phyloP scores from a whole-genome alignment of 495 filamentous ascomycete species.

The Penicillium roqueforti region DNA sequence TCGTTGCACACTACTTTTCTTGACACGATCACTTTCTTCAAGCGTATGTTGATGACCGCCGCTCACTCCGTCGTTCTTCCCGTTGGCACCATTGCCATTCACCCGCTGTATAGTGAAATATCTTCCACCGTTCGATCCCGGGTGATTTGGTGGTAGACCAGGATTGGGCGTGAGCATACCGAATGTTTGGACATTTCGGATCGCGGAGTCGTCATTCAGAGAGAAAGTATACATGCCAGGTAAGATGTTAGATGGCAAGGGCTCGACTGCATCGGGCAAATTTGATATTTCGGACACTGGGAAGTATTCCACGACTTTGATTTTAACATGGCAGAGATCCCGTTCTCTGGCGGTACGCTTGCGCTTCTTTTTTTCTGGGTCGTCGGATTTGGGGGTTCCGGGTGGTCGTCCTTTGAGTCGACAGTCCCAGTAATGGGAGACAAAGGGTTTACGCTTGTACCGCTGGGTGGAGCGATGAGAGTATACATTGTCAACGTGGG shows the following conservation, averaged over 20 bases:
- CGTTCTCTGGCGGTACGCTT: slow-evolving; percentile 73
- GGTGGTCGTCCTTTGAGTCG: slow-evolving; percentile 80
- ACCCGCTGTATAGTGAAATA: slow-evolving; percentile 74
- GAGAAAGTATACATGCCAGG: slow-evolving; percentile 28
- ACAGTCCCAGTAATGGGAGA: slow-evolving; percentile 89
- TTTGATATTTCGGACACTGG: slow-evolving; percentile 45
- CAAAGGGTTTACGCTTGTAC: slow-evolving; percentile 79
- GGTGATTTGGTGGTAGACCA: slow-evolving; percentile 36
- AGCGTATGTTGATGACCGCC: slow-evolving; percentile 71
- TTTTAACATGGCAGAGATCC: slow-evolving; percentile 86
- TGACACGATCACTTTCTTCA: slow-evolving; percentile 76
- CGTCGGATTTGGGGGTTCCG: slow-evolving; percentile 77
- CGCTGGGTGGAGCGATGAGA: slow-evolving; percentile 83
- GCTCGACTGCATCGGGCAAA: slow-evolving; percentile 12
- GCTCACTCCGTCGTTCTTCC: slow-evolving; percentile 62
- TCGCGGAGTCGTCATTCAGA: background rate
- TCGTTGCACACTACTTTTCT: slow-evolving; percentile 77
- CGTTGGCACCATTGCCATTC: slow-evolving; percentile 72
- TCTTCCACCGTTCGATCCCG: slow-evolving; percentile 46
- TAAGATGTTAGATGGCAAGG: slow-evolving; percentile 23
- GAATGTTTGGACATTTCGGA: slow-evolving; percentile 29
- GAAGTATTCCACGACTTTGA: slow-evolving; percentile 84
- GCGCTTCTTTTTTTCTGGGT: slow-evolving; percentile 85
- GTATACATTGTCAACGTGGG: slow-evolving; percentile 88
- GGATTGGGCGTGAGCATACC: slow-evolving; percentile 38